phyloP scores from a whole-genome alignment of 345 rosid species.

The Angophora floribunda region DNA sequence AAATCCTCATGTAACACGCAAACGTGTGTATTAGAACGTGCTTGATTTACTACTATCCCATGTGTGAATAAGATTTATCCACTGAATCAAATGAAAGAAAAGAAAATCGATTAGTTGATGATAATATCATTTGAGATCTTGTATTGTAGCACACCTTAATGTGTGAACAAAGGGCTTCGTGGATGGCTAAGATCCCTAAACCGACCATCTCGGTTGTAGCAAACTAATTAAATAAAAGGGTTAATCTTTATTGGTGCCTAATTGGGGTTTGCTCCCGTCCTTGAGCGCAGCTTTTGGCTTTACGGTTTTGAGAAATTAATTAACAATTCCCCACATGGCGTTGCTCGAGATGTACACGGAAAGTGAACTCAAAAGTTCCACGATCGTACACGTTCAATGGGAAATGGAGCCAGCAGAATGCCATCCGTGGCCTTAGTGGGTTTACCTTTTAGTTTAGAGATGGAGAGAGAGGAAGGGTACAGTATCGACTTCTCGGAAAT shows the following conservation, averaged over 20 bases:
- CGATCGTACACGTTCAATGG: neutral
- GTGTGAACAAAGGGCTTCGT: neutral
- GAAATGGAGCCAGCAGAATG: neutral
- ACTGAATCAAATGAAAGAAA: neutral
- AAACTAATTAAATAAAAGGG: neutral
- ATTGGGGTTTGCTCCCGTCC: neutral
- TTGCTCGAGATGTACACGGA: neutral
- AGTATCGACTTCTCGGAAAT: neutral
- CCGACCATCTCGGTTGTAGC: neutral
- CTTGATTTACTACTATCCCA: neutral
- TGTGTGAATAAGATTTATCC: neutral
- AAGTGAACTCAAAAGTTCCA: neutral
- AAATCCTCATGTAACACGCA: neutral
- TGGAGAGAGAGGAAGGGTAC: neutral
- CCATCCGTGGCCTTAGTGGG: neutral
- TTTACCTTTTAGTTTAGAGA: neutral
- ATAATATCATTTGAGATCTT: neutral
- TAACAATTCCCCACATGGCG: neutral
- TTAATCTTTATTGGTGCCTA: neutral
- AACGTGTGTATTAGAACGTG: neutral
- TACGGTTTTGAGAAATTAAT: neutral
- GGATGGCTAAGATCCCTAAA: neutral
- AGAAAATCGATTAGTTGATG: neutral
- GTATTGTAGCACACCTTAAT: neutral
- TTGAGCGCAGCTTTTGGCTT: neutral